phyloP scores from a whole-genome alignment of 768 basidiomycete species.

The Hygrocybe punicea region DNA sequence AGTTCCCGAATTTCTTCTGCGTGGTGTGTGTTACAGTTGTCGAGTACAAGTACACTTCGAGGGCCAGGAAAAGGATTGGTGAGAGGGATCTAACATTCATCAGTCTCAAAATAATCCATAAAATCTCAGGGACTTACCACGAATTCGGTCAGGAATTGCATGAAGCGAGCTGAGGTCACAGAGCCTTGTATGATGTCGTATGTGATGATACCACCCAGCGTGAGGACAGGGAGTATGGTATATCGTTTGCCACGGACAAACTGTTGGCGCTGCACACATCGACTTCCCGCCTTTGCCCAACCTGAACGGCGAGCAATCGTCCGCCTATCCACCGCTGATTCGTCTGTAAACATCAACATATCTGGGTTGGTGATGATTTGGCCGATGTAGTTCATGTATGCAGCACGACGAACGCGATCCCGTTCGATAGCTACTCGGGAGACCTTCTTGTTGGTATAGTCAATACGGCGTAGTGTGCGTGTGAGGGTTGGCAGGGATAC shows the following conservation, averaged over 20 bases:
- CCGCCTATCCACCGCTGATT: slow-evolving; percentile 23
- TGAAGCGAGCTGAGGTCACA: slow-evolving; percentile 30
- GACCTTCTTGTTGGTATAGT: background rate
- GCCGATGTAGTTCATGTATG: slow-evolving; percentile 1
- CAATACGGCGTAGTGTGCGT: background rate
- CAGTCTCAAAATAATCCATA: background rate
- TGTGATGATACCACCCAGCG: slow-evolving; percentile 23
- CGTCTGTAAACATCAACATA: slow-evolving; percentile 23
- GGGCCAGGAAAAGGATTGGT: slow-evolving; percentile 31
- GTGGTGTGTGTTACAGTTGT: slow-evolving; percentile 42
- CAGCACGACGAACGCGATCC: background rate
- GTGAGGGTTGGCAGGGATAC: background rate
- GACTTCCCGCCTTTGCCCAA: slow-evolving; percentile 15
- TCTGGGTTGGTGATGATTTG: background rate
- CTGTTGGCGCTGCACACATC: slow-evolving; percentile 18
- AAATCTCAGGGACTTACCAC: slow-evolving; percentile 16
- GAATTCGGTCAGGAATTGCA: slow-evolving; percentile 30
- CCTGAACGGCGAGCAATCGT: slow-evolving; percentile 18
- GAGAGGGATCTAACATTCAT: slow-evolving; percentile 1
- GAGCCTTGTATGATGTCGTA: slow-evolving; percentile 35
- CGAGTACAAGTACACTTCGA: slow-evolving; percentile 36
- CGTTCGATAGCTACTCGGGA: background rate
- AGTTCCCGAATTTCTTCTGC: slow-evolving; percentile 29
- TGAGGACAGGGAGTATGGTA: slow-evolving; percentile 29
- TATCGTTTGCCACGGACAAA: slow-evolving; percentile 26